Evolutionary conservation across 345 rosid genomes (phyloP).

Genomic region (Salix udensis): DNA sequence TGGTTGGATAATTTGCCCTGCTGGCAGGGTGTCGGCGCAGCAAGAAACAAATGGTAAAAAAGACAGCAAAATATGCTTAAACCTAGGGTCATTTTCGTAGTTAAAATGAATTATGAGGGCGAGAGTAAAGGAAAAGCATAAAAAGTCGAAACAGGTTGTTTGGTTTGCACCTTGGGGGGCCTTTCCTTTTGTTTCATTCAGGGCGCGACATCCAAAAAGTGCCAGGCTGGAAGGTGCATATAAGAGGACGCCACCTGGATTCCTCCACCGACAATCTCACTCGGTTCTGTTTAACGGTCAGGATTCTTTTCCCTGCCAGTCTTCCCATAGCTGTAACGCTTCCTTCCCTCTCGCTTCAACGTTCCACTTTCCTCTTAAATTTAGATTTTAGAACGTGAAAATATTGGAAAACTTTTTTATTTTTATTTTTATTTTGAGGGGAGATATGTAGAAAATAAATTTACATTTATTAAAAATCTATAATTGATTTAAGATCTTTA

Average conservation of each 20-base stretch:
- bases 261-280: conserved; percentile 10
- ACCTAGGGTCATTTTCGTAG: neutral
- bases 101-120: neutral
- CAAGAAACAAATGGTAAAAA: neutral
- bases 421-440: too few relatives aligned
- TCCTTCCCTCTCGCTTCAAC: too few relatives aligned
- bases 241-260: conserved; percentile 4
- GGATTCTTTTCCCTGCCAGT: neutral
- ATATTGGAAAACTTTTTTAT: too few relatives aligned
- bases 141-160: neutral
- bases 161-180: neutral
- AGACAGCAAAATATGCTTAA: neutral
- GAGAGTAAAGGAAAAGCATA: neutral
- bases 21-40: neutral
- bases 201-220: too few relatives aligned
- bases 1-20: too few relatives aligned
- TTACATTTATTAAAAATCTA: too few relatives aligned
- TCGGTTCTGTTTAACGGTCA: neutral
- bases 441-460: too few relatives aligned
- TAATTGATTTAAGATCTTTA: too few relatives aligned
- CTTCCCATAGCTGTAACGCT: neutral
- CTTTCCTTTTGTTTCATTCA: neutral
- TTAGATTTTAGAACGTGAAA: too few relatives aligned
- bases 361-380: too few relatives aligned
- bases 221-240: too few relatives aligned